A percentile compares a stretch with the other conserved stretches of the same genome.
phyloP scores from a whole-genome alignment of 2,329 filamentous ascomycete genomes.

The Lasiodiplodia hormozganensis region DNA sequence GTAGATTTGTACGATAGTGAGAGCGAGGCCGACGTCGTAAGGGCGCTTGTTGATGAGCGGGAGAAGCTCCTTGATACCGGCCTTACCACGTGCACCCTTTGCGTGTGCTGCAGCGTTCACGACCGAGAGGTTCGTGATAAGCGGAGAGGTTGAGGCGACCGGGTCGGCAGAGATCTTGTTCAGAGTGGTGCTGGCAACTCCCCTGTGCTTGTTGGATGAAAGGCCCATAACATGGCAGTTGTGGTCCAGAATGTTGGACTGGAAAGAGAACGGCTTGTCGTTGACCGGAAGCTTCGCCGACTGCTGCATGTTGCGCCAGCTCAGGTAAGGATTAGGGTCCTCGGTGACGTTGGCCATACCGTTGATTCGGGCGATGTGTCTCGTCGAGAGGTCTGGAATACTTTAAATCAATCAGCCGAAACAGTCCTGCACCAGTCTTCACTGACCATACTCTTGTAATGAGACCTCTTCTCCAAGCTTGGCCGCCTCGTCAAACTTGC shows the following conservation, averaged over 20 bases:
- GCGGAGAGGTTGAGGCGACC: constrained; percentile 54
- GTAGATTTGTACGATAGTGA: constrained; percentile 84
- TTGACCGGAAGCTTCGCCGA: constrained; percentile 55
- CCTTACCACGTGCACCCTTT: constrained; percentile 67
- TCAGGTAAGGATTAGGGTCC: constrained; percentile 70
- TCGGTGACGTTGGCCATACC: constrained; percentile 56
- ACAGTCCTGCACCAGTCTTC: background rate
- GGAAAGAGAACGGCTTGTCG: constrained; percentile 76
- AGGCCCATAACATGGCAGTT: constrained; percentile 72
- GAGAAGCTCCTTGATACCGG: constrained; percentile 72
- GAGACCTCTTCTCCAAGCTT: constrained; percentile 68
- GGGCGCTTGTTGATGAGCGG: constrained; percentile 76
- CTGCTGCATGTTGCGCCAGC: constrained; percentile 67
- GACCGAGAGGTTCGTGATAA: constrained; percentile 64
- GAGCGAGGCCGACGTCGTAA: constrained; percentile 77
- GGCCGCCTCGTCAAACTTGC: constrained; percentile 70
- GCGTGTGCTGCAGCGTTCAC: constrained; percentile 78
- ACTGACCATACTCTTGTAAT: constrained; percentile 62
- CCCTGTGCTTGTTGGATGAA: constrained; percentile 70
- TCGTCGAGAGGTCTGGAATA: constrained; percentile 71
- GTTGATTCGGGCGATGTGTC: constrained; percentile 73
- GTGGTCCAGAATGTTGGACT: constrained; percentile 65
- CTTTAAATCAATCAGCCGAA: constrained; percentile 47
- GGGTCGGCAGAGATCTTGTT: constrained; percentile 44
- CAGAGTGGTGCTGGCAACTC: constrained; percentile 64